These are phyloP conservation scores for Penicillium sp. DNA, from an alignment of 2,329 filamentous ascomycete genomes.

Conservation along the genomic window DNA sequence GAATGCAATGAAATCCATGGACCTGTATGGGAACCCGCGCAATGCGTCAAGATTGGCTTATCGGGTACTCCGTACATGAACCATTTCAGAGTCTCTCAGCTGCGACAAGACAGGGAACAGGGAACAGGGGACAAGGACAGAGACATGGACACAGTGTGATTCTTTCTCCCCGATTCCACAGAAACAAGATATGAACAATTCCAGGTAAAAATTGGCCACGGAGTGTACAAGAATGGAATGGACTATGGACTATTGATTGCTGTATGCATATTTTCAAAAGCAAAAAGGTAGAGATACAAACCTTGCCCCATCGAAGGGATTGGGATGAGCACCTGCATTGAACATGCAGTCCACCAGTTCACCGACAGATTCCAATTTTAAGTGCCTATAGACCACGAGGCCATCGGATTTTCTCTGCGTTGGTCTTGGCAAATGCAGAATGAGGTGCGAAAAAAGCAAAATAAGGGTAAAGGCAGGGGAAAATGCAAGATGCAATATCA, in stretches of 20 bases:
- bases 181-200: neutral
- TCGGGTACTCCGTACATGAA: neutral
- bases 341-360: constrained; percentile 1
- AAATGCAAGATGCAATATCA: neutral
- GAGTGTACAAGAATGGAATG: neutral
- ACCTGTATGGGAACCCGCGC: neutral
- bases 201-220: neutral
- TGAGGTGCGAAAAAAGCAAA: constrained; percentile 1
- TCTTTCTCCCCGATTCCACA: constrained; percentile 3
- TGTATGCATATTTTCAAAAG: constrained; percentile 6
- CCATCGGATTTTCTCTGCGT: neutral
- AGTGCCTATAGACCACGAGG: constrained; percentile 6
- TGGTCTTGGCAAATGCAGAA: neutral
- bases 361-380: constrained; percentile 2
- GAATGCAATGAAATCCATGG: neutral
- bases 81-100: constrained; percentile 3
- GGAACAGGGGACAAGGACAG: neutral
- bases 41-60: neutral
- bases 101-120: constrained; percentile 1
- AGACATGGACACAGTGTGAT: neutral
- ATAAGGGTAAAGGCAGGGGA: neutral
- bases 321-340: constrained; percentile 2
- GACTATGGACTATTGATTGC: constrained; percentile 9
- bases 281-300: neutral
- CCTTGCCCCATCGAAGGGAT: neutral